Evolutionary conservation across 345 rosid genomes (phyloP), one percentile per base, ranked within the genome.

Genomic region (Gossypium rotundifolium): DNA sequence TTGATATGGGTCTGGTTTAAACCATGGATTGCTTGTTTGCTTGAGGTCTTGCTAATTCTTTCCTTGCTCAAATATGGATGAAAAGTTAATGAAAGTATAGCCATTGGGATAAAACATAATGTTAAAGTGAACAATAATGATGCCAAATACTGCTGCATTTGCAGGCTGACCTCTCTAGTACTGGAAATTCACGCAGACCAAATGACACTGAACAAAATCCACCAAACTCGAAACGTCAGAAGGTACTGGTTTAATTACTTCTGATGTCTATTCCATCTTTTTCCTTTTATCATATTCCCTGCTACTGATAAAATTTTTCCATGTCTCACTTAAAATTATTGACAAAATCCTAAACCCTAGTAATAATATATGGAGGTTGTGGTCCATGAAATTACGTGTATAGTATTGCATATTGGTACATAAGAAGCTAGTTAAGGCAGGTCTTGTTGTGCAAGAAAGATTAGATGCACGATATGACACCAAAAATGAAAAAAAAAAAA

Each of bases 171-270:
- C 75, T 77, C 80, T 80, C 88, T 51, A 70, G 45, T 52, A 75
- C 40, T 22, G 83, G 82, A 74, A 67, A 29, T 61, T 61, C 45
- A 29, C 45, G n/a, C 8, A 61, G 42, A 61, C 11, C 65, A 61
- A 61, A 42, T 64, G 88, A 85, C 73, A 61, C 80, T 25, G 87
- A 84, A 65, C 60, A 76, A 6, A 38, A 44, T 61, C 71, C 85
- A 49, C 85, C 89, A 12, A 77, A 72, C 76, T 46, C 91, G 64
- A 89, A 89, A 81, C 90, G 93, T 57, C 93, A 81, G 59, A 89
- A 84, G 91, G 93, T 87, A 65, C 10, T 23, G 25, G n/a, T 45
- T 46, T 69, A 20, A 62, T 62, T 44, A 13, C 46, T 40, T 6
- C 27, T 61, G 11, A 45, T 23, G 25, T 53, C 18, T 63, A 1